phyloP scores from a whole-genome alignment of 176 grass and related monocot genomes.

The Aegilops sharonensis region DNA sequence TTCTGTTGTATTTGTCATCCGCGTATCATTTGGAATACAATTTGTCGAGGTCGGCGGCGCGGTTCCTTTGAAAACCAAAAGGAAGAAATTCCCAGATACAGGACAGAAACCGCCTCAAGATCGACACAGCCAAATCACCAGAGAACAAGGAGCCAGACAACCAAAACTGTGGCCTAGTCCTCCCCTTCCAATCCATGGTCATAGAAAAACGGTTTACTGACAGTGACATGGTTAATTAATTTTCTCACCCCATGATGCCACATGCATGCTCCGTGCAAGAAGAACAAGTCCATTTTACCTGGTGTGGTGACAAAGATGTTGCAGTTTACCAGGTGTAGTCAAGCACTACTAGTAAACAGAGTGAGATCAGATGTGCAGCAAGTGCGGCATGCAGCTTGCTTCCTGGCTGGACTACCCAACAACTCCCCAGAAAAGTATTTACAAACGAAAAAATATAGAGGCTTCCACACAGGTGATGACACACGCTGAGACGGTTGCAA shows the following conservation, averaged over 20 bases:
- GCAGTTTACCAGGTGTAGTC: conserved; percentile 16
- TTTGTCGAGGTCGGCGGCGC: not conserved
- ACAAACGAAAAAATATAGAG: not conserved
- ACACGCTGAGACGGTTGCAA: conserved; percentile 32
- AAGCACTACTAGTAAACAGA: not conserved
- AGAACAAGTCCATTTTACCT: not conserved
- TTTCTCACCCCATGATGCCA: conserved; percentile 25
- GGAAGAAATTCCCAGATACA: not conserved
- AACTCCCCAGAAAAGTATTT: not conserved
- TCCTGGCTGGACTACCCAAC: conserved; percentile 27
- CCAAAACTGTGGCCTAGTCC: not conserved
- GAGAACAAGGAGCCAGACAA: not conserved
- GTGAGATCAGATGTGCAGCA: not conserved
- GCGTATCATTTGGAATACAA: not conserved
- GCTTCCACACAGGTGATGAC: conserved; percentile 22
- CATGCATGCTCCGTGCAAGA: not conserved
- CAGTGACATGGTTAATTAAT: not conserved
- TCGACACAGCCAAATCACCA: not conserved
- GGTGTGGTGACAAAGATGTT: not conserved
- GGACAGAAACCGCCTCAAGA: not conserved
- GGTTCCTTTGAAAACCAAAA: not conserved
- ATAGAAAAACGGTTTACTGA: not conserved
- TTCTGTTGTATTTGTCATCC: not conserved
- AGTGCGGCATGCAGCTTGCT: conserved; percentile 14
- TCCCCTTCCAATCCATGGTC: not conserved